These are phyloP conservation scores for Teratosphaeria nubilosa DNA, from an alignment of 2,329 filamentous ascomycete genomes.

Conservation along the genomic window DNA sequence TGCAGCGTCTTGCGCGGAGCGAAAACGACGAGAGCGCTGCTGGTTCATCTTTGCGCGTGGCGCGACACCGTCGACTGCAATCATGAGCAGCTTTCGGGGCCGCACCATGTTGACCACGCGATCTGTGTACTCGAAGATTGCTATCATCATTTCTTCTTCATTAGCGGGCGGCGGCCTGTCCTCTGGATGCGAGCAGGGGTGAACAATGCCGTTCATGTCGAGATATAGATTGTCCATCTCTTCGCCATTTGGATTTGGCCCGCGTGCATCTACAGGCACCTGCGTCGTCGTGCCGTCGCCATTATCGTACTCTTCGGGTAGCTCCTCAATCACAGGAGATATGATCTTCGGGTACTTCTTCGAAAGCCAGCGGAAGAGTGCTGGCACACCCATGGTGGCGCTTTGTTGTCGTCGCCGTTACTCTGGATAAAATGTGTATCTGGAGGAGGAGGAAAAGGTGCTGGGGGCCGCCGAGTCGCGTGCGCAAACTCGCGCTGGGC, in stretches of 20 bases:
- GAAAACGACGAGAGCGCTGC: constrained; percentile 89
- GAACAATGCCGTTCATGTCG: constrained; percentile 99
- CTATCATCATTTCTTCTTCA: constrained; percentile 99
- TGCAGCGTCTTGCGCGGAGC: constrained; percentile 84
- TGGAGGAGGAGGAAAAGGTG: not conserved
- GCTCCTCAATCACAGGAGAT: constrained; percentile 78
- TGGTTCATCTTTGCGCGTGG: constrained; percentile 99
- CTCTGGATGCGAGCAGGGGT: constrained; percentile 96
- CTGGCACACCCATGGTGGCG: constrained; percentile 75
- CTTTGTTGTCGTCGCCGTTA: not conserved
- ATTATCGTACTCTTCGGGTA: constrained; percentile 64
- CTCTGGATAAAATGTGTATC: not conserved
- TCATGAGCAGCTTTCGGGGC: constrained; percentile 90
- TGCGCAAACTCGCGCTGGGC: not conserved
- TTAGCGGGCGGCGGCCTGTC: constrained; percentile 82
- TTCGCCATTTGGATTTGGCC: constrained; percentile 90
- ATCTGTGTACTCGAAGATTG: constrained; percentile 97
- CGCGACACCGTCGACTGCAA: constrained; percentile 94
- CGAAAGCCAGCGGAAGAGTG: constrained; percentile 92
- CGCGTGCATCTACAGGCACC: constrained; percentile 75
- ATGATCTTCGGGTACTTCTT: constrained; percentile 98
- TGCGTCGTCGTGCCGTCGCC: constrained; percentile 69
- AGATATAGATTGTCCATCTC: constrained; percentile 97
- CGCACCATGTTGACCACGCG: constrained; percentile 98
- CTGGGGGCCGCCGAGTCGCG: not conserved